Base-by-base conservation (phyloP, 1,139 yeast genomes). In the Kodamaea arcana region DNA sequence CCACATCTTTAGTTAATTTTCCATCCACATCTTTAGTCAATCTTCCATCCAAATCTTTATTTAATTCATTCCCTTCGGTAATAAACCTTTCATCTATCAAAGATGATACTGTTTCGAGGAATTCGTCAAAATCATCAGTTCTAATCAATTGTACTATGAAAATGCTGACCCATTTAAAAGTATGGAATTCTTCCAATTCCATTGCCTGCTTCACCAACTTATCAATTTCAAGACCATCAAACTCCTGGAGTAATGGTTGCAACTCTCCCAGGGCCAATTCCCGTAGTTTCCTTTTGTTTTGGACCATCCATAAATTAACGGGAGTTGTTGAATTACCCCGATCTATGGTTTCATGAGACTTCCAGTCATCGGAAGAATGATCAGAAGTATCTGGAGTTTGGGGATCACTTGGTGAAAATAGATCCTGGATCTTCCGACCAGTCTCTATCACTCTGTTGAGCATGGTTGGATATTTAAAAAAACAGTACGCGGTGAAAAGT, bases 311-410 rank as follows among this genome's bases (percentile, higher is more conserved):
- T 12, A 8, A 6, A 6, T 18, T 9, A 18, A 18, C 22, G 9
- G 22, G 22, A 6, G 22, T 7, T 6, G 9, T 18, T 7, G 22
- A 18, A 18, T 18, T 18, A 6, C 22, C 17, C 11, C 17, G 17
- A 25, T 25, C 28, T 6, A 12, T 12, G 12, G 6, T 24, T 12
- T 27, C 12, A 16, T 16, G 21, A 12, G 28, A 25, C 11, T 25
- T 25, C 28, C 28, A 25, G 17, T 45, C 46, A 20, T 45, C 49
- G 6, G 45, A 34, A 16, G 47, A 42, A 29, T 45, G 44, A 28
- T 45, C 49, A 2, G 48, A 44, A 15, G 49, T 37, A 16, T 44
- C 49, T 13, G 49, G 49, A 13, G 48, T 43, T 23, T 24, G 33
- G 14, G 41, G 35, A 14, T 37, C 40, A 15, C 17, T 25, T 8